phyloP scores from a whole-genome alignment of 2,329 filamentous ascomycete species.

The Fusarium protoensiforme region DNA sequence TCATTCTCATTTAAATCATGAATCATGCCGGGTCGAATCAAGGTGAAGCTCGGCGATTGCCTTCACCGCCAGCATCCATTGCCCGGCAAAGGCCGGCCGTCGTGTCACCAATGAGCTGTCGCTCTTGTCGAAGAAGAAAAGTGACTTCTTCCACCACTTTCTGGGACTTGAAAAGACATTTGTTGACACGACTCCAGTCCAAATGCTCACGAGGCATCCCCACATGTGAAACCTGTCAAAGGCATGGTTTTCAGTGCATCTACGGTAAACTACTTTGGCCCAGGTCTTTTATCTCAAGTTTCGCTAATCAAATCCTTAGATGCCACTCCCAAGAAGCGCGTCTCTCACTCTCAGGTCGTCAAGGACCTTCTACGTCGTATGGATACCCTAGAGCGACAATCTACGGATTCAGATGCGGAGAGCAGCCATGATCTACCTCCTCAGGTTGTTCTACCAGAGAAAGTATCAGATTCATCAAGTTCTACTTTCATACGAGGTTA shows the following conservation, averaged over 20 bases:
- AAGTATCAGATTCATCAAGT: neutral
- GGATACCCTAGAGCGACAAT: slow-evolving; percentile 16
- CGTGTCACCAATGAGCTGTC: slow-evolving; percentile 19
- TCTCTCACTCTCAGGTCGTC: slow-evolving; percentile 11
- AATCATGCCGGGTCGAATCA: neutral
- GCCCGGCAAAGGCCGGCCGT: neutral
- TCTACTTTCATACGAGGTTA: neutral
- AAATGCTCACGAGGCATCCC: slow-evolving; percentile 25
- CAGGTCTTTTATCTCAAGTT: neutral
- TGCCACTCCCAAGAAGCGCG: slow-evolving; percentile 17
- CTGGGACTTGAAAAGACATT: neutral
- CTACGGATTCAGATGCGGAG: neutral
- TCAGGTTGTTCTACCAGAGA: neutral
- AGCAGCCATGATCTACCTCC: neutral
- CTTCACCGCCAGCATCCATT: neutral
- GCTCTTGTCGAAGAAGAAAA: slow-evolving; percentile 21
- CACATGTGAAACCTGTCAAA: slow-evolving; percentile 15
- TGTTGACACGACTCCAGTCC: neutral
- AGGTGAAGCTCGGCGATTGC: neutral
- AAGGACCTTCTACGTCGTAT: slow-evolving; percentile 17
- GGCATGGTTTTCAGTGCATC: slow-evolving; percentile 19
- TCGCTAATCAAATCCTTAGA: neutral
- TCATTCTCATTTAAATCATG: neutral
- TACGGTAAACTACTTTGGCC: slow-evolving; percentile 1
- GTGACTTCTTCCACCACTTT: neutral